Conservation (phyloP, 306 rosid genomes). For the Albizia julibrissin region DNA sequence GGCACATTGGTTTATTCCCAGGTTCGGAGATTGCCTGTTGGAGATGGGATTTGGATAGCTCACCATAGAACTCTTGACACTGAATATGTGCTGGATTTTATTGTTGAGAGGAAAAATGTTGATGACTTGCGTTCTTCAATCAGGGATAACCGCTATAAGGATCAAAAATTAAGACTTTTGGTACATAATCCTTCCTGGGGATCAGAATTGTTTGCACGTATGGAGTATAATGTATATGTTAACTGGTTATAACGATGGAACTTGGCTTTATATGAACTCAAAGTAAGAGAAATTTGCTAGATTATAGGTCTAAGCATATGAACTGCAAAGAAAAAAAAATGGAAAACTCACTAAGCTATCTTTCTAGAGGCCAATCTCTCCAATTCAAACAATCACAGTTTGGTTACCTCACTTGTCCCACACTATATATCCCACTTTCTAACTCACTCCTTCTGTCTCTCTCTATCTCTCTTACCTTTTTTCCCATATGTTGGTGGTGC, state of each 20-base stretch:
- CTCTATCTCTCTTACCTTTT: neutral
- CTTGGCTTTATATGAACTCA: neutral
- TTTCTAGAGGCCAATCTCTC: neutral
- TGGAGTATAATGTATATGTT: neutral
- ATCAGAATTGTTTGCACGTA: constrained; percentile 15
- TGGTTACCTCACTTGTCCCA: neutral
- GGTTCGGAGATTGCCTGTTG: constrained; percentile 92
- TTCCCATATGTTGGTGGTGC: neutral
- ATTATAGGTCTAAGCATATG: neutral
- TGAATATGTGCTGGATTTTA: constrained; percentile 94
- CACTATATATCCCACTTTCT: neutral
- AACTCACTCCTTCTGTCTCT: neutral
- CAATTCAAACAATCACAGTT: neutral
- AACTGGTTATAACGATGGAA: neutral
- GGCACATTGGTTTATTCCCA: constrained; percentile 38
- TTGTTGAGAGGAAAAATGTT: constrained; percentile 88
- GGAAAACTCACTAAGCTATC: neutral
- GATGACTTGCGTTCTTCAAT: constrained; percentile 89
- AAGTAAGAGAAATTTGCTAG: neutral
- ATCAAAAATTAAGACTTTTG: constrained; percentile 87
- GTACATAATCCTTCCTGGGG: constrained; percentile 48
- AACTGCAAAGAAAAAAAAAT: neutral
- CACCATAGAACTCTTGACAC: constrained; percentile 65
- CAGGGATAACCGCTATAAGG: constrained; percentile 92
- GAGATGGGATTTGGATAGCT: constrained; percentile 98